Conservation (phyloP, 768 basidiomycete species). For the Phanerodontia chrysosporium region DNA sequence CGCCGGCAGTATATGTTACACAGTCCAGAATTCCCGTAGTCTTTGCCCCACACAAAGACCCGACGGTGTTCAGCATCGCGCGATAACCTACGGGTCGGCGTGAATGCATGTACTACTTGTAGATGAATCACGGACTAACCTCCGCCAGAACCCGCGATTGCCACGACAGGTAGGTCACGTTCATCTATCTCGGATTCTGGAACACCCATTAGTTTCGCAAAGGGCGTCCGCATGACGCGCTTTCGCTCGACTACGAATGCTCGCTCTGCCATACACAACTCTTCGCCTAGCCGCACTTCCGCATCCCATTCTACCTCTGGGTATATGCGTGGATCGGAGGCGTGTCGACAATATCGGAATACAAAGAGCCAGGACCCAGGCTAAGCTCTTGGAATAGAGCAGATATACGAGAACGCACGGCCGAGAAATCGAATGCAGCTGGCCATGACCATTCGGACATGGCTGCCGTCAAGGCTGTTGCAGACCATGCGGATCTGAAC, state of each 20-base stretch:
- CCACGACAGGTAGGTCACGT: constrained; percentile 22
- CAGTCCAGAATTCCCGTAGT: constrained; percentile 18
- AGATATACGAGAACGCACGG: constrained; percentile 19
- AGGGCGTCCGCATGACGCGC: constrained; percentile 15
- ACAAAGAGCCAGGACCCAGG: constrained; percentile 22
- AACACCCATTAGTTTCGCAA: constrained; percentile 21
- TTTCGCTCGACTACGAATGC: constrained; percentile 19
- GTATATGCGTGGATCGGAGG: constrained; percentile 17
- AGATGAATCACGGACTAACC: too few species aligned
- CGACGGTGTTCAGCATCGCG: constrained; percentile 24
- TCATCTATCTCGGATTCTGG: constrained; percentile 19
- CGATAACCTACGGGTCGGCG: constrained; percentile 19
- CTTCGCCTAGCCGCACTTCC: constrained; percentile 22
- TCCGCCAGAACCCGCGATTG: constrained; percentile 24
- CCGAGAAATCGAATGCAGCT: constrained; percentile 11
- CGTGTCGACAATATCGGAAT: constrained; percentile 19
- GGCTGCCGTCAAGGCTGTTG: constrained; percentile 12
- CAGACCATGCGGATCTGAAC: constrained; percentile 13
- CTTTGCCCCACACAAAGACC: constrained; percentile 19
- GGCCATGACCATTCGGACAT: constrained; percentile 22
- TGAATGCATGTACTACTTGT: too few species aligned
- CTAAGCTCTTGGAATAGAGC: constrained; percentile 21
- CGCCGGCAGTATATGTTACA: constrained; percentile 22
- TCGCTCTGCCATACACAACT: constrained; percentile 21
- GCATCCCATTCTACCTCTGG: constrained; percentile 26